Percentiles rank a stretch among this genome's conserved stretches.
These are phyloP conservation scores for Yamadazyma buinensis DNA, from an alignment of 1,139 yeast species.

Conservation along the genomic window DNA sequence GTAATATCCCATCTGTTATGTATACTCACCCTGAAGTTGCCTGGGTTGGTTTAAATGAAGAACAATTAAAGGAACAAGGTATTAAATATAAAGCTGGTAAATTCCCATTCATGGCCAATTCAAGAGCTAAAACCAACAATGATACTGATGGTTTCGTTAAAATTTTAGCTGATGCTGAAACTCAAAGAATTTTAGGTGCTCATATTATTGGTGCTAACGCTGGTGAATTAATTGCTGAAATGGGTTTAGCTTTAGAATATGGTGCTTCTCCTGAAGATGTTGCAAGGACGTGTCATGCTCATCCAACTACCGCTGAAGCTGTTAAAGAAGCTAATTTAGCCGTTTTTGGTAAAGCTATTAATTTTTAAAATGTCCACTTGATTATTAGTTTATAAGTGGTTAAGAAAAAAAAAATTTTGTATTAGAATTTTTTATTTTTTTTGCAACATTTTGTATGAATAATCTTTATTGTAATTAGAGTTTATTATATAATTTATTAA, in stretches of 20 bases:
- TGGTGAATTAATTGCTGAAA: constrained; percentile 99
- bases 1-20: constrained; percentile 97
- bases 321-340: constrained; percentile 98
- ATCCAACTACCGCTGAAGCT: constrained; percentile 97
- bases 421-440: no score
- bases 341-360: constrained; percentile 85
- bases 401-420: no score
- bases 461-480: no score
- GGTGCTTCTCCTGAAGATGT: constrained; percentile 98
- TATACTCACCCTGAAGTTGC: constrained; percentile 99
- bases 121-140: constrained; percentile 97
- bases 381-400: no score
- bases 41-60: constrained; percentile 97
- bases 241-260: constrained; percentile 94
- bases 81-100: constrained; percentile 91
- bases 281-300: constrained; percentile 97
- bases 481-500: no score
- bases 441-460: no score
- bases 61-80: constrained; percentile 92
- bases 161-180: constrained; percentile 92
- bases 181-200: constrained; percentile 93
- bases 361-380: no score
- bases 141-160: constrained; percentile 98
- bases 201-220: constrained; percentile 98
- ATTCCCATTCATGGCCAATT: constrained; percentile 98